Conservation (phyloP, 805 yeast species). For the Pichia scutulata region DNA sequence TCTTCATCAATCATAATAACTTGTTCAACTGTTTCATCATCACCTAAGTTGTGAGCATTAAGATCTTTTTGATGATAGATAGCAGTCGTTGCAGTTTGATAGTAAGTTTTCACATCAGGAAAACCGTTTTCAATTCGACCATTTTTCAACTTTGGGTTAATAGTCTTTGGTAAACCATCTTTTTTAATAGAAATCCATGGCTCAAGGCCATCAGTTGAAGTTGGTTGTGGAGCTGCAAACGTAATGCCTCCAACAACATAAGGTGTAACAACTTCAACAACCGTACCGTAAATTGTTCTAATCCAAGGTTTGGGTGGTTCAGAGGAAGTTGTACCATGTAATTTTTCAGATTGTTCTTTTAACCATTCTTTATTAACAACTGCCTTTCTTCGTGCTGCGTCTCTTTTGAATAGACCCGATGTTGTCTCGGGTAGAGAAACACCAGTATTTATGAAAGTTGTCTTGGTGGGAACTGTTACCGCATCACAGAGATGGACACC, state of each 20-base stretch:
- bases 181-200: slow-evolving; percentile 78
- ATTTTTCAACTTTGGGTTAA: slow-evolving; percentile 65
- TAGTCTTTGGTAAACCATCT: slow-evolving; percentile 74
- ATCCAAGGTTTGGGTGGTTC: slow-evolving; percentile 54
- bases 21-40: slow-evolving; percentile 51
- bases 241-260: slow-evolving; percentile 59
- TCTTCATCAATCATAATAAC: slow-evolving; percentile 57
- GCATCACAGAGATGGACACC: not conserved
- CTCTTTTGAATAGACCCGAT: slow-evolving; percentile 9
- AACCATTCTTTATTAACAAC: slow-evolving; percentile 22
- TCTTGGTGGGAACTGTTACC: slow-evolving; percentile 1
- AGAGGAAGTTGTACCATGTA: slow-evolving; percentile 10
- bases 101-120: slow-evolving; percentile 73
- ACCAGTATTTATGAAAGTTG: slow-evolving; percentile 1
- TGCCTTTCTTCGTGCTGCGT: slow-evolving; percentile 17
- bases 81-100: slow-evolving; percentile 58
- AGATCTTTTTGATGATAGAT: slow-evolving; percentile 52
- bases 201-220: slow-evolving; percentile 53
- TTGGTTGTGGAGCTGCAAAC: slow-evolving; percentile 61
- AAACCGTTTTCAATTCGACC: slow-evolving; percentile 58
- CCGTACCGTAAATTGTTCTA: slow-evolving; percentile 55
- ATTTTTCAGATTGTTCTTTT: slow-evolving; percentile 14
- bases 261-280: slow-evolving; percentile 55
- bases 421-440: not conserved
- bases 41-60: slow-evolving; percentile 67